Evolutionary conservation across 495 filamentous ascomycete species (phyloP), one percentile per base, ranked within the genome.

Genomic region (Penicillium taxi): DNA sequence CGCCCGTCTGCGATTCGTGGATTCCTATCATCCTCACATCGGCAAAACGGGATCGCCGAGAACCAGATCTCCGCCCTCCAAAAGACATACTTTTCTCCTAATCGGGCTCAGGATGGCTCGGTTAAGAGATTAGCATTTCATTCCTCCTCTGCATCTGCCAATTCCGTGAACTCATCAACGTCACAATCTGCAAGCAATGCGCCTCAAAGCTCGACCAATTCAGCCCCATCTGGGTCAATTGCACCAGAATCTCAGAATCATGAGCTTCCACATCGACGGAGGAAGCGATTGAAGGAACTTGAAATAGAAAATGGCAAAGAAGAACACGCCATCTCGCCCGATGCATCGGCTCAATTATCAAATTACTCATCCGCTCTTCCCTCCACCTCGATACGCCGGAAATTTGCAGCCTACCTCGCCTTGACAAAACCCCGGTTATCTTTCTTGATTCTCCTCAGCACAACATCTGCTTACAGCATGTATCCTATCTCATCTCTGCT

Each of bases 371-470:
- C 82, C 18, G 61, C 68, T n/a, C 66, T 70, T 34, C 77, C 82
- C 20, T 75, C 79, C 2, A 59, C 73, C 29, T 93, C 90, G 27
- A 39, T 93, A 33, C 78, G 82, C 29, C 83, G 88, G 41, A 72
- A 75, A 25, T 46, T 91, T 34, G 83, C 88, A n/a, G 79, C 86
- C 23, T 86, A 83, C 52, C 81, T 98, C 47, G 84, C 91, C 6
- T 81, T 98, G 48, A 82, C 86, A 16, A 98, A 98, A 62, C 91
- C 91, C 4, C 86, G 93, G 27, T 77, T 98, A 26, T 90, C 88
- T 9, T 81, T 95, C 40, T 72, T 98, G 16, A 82, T 98, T 39
- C 80, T 96, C 21, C 78, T 96, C 32, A 86, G 87, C 0, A 88
- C 93, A 8, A 94, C 88, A 40, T 80, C 87, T 2, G 80, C 91